Percentiles rank a stretch among this genome's conserved stretches.
phyloP scores from a whole-genome alignment of 768 basidiomycete species.

The Collybia sp. region DNA sequence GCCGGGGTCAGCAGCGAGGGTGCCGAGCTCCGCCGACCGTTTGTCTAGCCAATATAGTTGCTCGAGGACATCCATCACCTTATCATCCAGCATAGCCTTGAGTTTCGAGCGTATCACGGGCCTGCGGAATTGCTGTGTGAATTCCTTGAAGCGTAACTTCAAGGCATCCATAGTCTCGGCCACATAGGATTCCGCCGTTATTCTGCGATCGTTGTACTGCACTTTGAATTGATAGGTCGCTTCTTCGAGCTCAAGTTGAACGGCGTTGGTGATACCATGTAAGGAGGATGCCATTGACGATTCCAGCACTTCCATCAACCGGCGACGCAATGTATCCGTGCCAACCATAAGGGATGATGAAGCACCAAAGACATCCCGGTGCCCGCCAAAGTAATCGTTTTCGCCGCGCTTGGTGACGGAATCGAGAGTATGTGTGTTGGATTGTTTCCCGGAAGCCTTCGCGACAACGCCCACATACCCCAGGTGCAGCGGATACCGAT shows the following conservation, averaged over 20 bases:
- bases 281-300: conserved; percentile 96
- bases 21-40: conserved; percentile 69
- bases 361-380: conserved; percentile 58
- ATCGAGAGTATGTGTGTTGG: conserved; percentile 42
- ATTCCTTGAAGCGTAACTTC: conserved; percentile 86
- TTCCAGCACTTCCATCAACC: conserved; percentile 96
- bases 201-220: conserved; percentile 92
- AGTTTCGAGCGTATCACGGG: conserved; percentile 86
- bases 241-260: conserved; percentile 95
- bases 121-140: conserved; percentile 81
- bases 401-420: conserved; percentile 53
- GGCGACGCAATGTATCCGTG: conserved; percentile 81
- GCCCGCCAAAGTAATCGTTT: conserved; percentile 59
- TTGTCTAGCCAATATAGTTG: conserved; percentile 97
- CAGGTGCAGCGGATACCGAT: conserved; percentile 93
- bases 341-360: conserved; percentile 80
- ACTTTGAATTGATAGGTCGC: conserved; percentile 99
- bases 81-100: conserved; percentile 91
- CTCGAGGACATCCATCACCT: conserved; percentile 95
- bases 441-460: conserved; percentile 62
- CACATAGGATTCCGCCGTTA: conserved; percentile 94
- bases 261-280: conserved; percentile 94
- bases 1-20: conserved; percentile 64
- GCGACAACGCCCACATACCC: conserved; percentile 97
- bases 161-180: conserved; percentile 94